Conservation (phyloP, 1,284 basidiomycete genomes). For the Athelia psychrophila region DNA sequence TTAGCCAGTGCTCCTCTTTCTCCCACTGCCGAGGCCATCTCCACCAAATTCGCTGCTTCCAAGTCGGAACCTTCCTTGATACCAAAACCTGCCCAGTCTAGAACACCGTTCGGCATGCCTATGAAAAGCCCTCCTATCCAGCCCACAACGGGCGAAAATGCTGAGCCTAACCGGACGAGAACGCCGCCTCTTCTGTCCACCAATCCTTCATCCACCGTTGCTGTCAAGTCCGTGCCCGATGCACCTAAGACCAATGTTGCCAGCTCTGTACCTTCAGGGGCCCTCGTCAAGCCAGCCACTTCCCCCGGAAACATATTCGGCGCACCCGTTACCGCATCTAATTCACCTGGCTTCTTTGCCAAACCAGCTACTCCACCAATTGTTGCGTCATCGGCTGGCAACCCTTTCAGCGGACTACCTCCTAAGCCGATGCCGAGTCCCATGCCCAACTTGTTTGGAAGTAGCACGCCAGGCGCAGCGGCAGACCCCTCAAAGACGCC, state of each 20-base stretch:
- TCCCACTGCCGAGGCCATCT: constrained; percentile 25
- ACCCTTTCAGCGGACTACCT: too few relatives aligned
- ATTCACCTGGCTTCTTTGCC: constrained; percentile 9
- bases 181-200: constrained; percentile 18
- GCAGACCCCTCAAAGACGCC: too few relatives aligned
- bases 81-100: constrained; percentile 33
- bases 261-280: too few relatives aligned
- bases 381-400: constrained; percentile 1
- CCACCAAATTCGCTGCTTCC: constrained; percentile 20
- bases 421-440: too few relatives aligned
- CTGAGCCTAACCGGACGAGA: constrained; percentile 16
- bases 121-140: constrained; percentile 13
- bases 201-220: too few relatives aligned
- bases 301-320: too few relatives aligned
- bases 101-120: constrained; percentile 26
- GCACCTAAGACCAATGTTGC: too few relatives aligned
- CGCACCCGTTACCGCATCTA: too few relatives aligned
- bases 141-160: constrained; percentile 20
- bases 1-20: constrained; percentile 50
- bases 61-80: constrained; percentile 18
- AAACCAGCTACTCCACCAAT: constrained; percentile 9
- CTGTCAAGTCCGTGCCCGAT: too few relatives aligned
- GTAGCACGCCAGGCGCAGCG: too few relatives aligned
- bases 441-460: too few relatives aligned
- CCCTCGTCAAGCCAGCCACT: too few relatives aligned